Evolutionary conservation across 75 land plant genomes (phyloP).

Genomic region (Sequoiadendron giganteum): DNA sequence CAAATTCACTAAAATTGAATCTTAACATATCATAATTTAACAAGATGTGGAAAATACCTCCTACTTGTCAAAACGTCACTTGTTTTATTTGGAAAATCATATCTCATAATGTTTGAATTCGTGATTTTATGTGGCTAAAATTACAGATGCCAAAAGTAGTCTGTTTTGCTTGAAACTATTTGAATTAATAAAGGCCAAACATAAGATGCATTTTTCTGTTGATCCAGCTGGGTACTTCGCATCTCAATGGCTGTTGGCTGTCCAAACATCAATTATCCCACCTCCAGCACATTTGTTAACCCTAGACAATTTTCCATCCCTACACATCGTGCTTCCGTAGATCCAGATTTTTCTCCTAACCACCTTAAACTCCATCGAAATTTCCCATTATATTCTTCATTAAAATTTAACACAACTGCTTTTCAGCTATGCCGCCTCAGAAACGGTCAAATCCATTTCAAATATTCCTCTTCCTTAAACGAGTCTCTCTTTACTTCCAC

Average conservation of each 20-base stretch:
- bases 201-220: background rate
- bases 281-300: background rate
- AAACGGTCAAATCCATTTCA: constrained; percentile 3
- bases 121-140: constrained; percentile 1
- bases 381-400: background rate
- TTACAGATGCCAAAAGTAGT: background rate
- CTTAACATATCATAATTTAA: too few species aligned
- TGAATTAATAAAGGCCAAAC: background rate
- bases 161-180: background rate
- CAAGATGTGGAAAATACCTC: too few species aligned
- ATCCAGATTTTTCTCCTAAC: background rate
- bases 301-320: background rate
- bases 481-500: background rate
- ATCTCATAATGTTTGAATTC: too few species aligned
- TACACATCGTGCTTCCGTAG: background rate
- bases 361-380: background rate
- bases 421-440: background rate
- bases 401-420: background rate
- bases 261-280: background rate
- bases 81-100: too few species aligned
- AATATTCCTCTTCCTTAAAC: background rate
- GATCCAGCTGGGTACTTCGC: background rate
- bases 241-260: background rate
- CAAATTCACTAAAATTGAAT: too few species aligned
- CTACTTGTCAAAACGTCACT: too few species aligned